phyloP scores from a whole-genome alignment of 805 yeast genomes.

The Wickerhamomyces silvicola region DNA sequence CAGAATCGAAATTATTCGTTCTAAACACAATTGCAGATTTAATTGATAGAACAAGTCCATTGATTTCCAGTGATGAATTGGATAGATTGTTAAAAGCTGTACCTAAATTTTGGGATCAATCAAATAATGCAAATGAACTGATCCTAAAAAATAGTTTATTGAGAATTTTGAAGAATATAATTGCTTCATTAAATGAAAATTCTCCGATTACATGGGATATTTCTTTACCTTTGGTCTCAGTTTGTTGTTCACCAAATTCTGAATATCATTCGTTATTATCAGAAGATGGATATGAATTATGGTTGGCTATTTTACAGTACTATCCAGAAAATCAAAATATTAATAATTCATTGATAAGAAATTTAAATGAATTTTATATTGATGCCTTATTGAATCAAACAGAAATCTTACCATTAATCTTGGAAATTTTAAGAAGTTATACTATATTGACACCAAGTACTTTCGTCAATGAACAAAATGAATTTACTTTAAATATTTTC shows the following conservation, averaged over 20 bases:
- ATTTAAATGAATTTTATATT: conserved; percentile 32
- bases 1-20: conserved; percentile 74
- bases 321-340: conserved; percentile 33
- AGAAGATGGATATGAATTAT: conserved; percentile 84
- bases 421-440: conserved; percentile 60
- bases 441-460: conserved; percentile 39
- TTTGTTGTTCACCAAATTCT: conserved; percentile 57
- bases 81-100: conserved; percentile 47
- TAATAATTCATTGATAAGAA: conserved; percentile 14
- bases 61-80: conserved; percentile 45
- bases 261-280: conserved; percentile 49
- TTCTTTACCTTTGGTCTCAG: conserved; percentile 56
- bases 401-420: conserved; percentile 59
- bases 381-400: conserved; percentile 64
- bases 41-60: conserved; percentile 58
- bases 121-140: conserved; percentile 36
- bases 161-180: conserved; percentile 52
- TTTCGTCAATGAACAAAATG: conserved; percentile 31
- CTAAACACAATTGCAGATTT: conserved; percentile 62
- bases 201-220: conserved; percentile 45
- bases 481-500: conserved; percentile 33
- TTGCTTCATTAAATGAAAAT: conserved; percentile 47
- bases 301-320: conserved; percentile 65
- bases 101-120: conserved; percentile 72
- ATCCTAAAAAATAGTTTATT: conserved; percentile 45